phyloP scores from a whole-genome alignment of 2,329 filamentous ascomycete genomes.

The Aspergillus ibericus region DNA sequence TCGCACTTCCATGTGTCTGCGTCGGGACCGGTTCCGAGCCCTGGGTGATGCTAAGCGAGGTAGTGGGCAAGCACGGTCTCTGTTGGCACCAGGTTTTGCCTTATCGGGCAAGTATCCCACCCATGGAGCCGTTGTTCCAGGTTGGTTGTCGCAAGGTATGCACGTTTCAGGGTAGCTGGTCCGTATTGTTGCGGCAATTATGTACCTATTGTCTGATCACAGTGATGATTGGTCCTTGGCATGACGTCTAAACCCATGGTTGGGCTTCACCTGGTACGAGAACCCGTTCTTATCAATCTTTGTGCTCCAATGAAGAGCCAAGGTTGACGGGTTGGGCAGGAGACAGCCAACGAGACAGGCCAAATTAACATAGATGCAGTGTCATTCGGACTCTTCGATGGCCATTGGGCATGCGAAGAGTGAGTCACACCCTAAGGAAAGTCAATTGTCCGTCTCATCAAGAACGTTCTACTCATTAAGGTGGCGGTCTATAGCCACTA shows the following conservation, averaged over 20 bases:
- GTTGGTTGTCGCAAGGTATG: background rate
- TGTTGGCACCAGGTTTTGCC: constrained; percentile 50
- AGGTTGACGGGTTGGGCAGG: background rate
- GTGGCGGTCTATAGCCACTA: too few relatives aligned
- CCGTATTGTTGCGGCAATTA: background rate
- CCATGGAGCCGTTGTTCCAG: constrained; percentile 25
- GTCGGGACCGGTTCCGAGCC: background rate
- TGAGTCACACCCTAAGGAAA: too few relatives aligned
- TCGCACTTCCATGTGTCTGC: background rate
- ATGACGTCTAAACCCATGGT: background rate
- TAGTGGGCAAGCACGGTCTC: constrained; percentile 64
- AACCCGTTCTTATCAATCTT: background rate
- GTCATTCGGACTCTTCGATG: constrained; percentile 28
- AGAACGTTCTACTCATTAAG: too few relatives aligned
- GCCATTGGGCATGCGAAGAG: background rate
- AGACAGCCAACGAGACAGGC: background rate
- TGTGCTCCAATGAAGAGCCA: too few relatives aligned
- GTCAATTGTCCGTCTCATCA: too few relatives aligned
- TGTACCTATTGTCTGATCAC: background rate
- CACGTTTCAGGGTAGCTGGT: background rate
- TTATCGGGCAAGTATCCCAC: constrained; percentile 47
- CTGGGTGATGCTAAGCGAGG: constrained; percentile 52
- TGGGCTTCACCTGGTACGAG: background rate
- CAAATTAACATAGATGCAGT: too few relatives aligned
- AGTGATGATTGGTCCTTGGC: background rate